Evolutionary conservation across 352 stramenopile species (phyloP).

Genomic region (Aphanomyces astaci): DNA sequence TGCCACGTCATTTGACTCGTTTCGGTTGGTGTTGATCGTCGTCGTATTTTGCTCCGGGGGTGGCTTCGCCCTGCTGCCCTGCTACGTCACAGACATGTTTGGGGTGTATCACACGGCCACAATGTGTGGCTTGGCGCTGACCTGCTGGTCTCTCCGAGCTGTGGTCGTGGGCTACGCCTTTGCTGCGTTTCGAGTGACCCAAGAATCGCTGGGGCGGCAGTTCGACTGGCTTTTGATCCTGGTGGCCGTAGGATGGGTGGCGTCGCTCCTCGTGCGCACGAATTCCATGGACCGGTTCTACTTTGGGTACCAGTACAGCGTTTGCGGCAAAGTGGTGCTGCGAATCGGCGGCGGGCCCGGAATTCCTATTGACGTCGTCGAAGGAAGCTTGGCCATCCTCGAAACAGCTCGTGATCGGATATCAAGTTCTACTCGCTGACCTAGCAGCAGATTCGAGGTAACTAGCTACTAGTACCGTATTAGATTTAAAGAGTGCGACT

Average conservation of each 20-base stretch:
- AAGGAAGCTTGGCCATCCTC: neutral
- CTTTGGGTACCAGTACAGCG: neutral
- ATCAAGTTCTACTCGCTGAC: neutral
- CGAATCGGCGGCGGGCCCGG: neutral
- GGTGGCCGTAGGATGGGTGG: neutral
- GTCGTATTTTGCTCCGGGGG: constrained; percentile 23
- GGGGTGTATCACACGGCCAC: constrained; percentile 24
- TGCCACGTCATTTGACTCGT: neutral
- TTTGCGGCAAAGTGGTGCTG: neutral
- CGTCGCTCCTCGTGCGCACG: neutral
- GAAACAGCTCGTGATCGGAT: neutral
- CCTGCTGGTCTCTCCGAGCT: constrained; percentile 14
- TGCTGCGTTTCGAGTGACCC: neutral
- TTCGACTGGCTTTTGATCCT: constrained; percentile 6
- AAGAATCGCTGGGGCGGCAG: neutral
- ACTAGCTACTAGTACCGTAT: too few relatives aligned
- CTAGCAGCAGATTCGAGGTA: neutral
- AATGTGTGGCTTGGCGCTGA: constrained; percentile 25
- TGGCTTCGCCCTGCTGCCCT: constrained; percentile 19
- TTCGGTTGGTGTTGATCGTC: neutral
- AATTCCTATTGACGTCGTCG: neutral
- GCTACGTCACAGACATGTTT: constrained; percentile 27
- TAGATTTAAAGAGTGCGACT: neutral
- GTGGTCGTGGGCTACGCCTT: constrained; percentile 19
- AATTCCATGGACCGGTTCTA: constrained; percentile 18